Evolutionary conservation across 441 rosid species (phyloP).

Genomic region (Croton setiger): DNA sequence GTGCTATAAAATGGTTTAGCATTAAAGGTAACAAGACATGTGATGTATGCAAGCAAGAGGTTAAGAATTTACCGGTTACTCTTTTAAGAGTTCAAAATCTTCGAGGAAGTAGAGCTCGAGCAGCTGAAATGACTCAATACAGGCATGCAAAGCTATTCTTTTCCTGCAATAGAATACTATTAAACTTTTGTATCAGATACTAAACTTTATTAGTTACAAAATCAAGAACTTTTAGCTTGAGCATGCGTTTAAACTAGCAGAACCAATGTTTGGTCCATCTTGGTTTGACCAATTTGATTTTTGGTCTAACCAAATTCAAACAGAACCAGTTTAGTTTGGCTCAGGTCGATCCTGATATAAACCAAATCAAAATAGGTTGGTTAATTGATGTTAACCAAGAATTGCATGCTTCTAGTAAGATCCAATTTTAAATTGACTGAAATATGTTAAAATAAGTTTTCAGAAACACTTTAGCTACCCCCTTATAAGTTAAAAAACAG

Average conservation of each 20-base stretch:
- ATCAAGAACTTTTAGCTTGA: not conserved
- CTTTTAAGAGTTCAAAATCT: conserved; percentile 58
- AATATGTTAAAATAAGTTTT: no score
- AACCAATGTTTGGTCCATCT: no score
- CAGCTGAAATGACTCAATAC: conserved; percentile 34
- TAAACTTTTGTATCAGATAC: not conserved
- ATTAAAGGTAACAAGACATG: conserved; percentile 80
- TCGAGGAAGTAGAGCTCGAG: conserved; percentile 33
- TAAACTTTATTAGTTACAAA: not conserved
- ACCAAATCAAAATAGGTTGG: no score
- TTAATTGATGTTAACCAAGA: no score
- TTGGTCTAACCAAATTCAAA: no score
- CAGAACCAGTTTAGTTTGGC: no score
- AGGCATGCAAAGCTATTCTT: conserved; percentile 39
- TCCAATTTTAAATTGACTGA: not conserved
- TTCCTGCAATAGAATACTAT: not conserved
- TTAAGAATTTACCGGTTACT: conserved; percentile 66
- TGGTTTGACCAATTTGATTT: no score
- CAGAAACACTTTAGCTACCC: no score
- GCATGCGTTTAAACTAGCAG: no score
- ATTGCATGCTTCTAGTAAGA: not conserved
- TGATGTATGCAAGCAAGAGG: conserved; percentile 79
- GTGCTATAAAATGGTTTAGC: conserved; percentile 82
- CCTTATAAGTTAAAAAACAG: no score
- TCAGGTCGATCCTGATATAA: no score